Evolutionary conservation across 164 flowering plant species (phyloP), one percentile per base, ranked within the genome.

Genomic region (Cinnamomum micranthum): DNA sequence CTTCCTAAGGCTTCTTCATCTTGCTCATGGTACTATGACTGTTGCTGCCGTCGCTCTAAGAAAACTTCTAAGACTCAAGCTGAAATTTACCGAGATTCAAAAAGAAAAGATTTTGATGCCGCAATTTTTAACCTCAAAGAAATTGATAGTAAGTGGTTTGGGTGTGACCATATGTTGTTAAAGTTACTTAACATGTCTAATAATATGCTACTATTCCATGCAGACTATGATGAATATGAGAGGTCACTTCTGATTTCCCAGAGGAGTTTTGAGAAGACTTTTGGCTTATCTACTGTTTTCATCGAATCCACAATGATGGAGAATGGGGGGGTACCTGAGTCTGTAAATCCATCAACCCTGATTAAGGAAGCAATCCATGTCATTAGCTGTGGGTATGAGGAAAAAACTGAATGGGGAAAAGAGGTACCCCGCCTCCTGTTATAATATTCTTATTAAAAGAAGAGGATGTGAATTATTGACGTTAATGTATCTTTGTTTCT

Each of bases 351-450:
- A 6, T 84, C 99, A 6, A 88, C 85, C 25, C 83, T 95, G 71
- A 93, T 95, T 81, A 88, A 84, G 74, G 98, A 95, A 83, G 97
- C 99, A 74, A 95, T 95, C 78, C 99, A 93, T 75, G 99, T 93
- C 70, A 95, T 95, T 77, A 83, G 99, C 80, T 95, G 99, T 77
- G 90, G 99, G n/a, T 93, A 95, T 73, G 99, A 95, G 85, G 96
- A 92, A 85, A 95, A 93, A 84, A 95, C 96, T 22, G 94, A 82
- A 73, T 95, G 99, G 99, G 99, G 99, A 28, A 93, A 92, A 87
- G 99, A 95, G 94, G 98, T 82, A 24, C n/a, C 6, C 19, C 63
- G 69, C 13, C 14, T 63, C 41, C 63, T 66, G n/a, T 31, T 31
- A 24, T 25, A 10, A 41, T 41, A 41, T 70, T 24, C 22, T 50